phyloP scores from a whole-genome alignment of 176 grass and related monocot species.

The Stipa capillata region DNA sequence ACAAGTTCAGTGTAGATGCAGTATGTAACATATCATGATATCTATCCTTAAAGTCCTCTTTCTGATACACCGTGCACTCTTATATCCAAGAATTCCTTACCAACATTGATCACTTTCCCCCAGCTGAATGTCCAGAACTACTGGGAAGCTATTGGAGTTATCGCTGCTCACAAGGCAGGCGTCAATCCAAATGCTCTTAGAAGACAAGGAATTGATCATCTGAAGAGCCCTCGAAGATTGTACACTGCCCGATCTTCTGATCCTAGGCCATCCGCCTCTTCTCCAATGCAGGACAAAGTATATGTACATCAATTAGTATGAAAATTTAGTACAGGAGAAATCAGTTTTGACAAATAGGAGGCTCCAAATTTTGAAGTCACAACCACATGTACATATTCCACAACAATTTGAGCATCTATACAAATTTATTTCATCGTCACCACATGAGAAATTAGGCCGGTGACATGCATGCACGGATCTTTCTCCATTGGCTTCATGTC shows the following conservation, averaged over 20 bases:
- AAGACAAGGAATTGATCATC: constrained; percentile 46
- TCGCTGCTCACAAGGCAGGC: constrained; percentile 87
- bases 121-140: constrained; percentile 81
- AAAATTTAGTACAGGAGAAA: constrained; percentile 11
- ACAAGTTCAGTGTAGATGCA: constrained; percentile 58
- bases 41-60: constrained; percentile 1
- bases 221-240: constrained; percentile 27
- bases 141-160: constrained; percentile 90
- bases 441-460: neutral
- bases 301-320: constrained; percentile 22
- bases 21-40: constrained; percentile 27
- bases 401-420: neutral
- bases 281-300: constrained; percentile 6
- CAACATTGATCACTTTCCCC: constrained; percentile 3
- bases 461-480: neutral
- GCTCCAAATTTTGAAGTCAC: constrained; percentile 4
- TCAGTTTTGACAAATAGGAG: neutral
- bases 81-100: neutral
- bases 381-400: constrained; percentile 15
- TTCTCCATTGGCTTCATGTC: neutral
- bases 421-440: neutral
- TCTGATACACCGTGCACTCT: neutral
- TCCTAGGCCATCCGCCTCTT: constrained; percentile 11
- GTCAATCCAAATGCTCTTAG: constrained; percentile 66
- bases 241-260: neutral